Evolutionary conservation across 495 filamentous ascomycete genomes (phyloP), one percentile per base, ranked within the genome.

Genomic region (Hypoxylon intermedium): DNA sequence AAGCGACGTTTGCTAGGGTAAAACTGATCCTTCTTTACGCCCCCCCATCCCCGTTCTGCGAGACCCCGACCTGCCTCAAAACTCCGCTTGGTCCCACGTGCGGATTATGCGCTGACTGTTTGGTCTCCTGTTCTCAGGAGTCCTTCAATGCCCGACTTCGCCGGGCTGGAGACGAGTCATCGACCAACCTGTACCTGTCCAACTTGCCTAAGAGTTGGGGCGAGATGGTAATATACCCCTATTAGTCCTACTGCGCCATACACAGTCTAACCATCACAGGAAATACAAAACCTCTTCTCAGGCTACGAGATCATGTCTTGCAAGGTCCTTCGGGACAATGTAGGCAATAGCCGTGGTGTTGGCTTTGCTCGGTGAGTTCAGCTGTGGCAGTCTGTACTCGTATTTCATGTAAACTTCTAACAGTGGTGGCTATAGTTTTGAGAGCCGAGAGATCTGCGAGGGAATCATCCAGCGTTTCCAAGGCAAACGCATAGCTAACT

Each of bases 91-190:
- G 34, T 37, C 7, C 34, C 1, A 13, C 3, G 5, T 15, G n/a
- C 34, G 12, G 3, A 1, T 11, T 11, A 11, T 26, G 0, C 36
- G 18, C 51, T 69, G 30, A 59, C 34, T 12, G 2, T 28, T 7
- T 4, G 7, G 4, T 7, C 24, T 26, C 24, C 24, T 18, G 15
- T 24, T 4, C 13, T 15, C 58, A 97, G 89, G 92, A 97, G 75
- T 96, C 92, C 9, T 96, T 97, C 77, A 98, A 98, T 69, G 88
- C 91, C 55, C 89, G 94, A 60, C 88, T 99, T 42, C 96, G 97
- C 42, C 96, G 97, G 77, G 91, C 91, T 42, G 85, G 97, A 58
- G 87, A 90, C 46, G 91, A 98, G 30, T 61, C 72, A 26, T 97
- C 94, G 41, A 97, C 93, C 51, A 99, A 99, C 66, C 84, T 99